Evolutionary conservation across 1,284 basidiomycete genomes (phyloP).

Genomic region (Erythrobasidium hasegawianum): DNA sequence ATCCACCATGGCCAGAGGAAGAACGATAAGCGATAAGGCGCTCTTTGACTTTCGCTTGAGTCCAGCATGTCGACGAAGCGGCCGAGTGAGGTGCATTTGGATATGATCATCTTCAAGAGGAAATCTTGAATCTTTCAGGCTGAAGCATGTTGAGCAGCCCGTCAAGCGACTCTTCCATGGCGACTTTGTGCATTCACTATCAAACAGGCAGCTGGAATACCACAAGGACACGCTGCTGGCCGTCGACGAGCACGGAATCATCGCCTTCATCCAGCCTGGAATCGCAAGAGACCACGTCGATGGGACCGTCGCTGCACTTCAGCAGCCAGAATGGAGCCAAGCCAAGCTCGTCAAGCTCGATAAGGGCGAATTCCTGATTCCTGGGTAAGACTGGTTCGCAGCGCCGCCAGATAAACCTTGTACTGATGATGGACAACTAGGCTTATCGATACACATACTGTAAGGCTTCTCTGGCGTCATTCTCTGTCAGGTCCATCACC

Average conservation of each 20-base stretch:
- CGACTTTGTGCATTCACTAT: slow-evolving; percentile 63
- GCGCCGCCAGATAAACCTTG: not conserved
- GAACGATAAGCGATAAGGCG: too few relatives aligned
- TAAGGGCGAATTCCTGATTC: slow-evolving; percentile 73
- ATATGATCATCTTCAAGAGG: too few relatives aligned
- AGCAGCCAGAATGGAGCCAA: slow-evolving; percentile 38
- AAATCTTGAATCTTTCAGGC: too few relatives aligned
- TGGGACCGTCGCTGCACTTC: not conserved
- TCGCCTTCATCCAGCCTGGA: slow-evolving; percentile 64
- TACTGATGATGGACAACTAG: slow-evolving; percentile 12
- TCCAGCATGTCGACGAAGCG: too few relatives aligned
- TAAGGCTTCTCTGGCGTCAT: slow-evolving; percentile 44
- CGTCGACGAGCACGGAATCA: slow-evolving; percentile 59
- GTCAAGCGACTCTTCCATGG: slow-evolving; percentile 59
- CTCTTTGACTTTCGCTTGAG: too few relatives aligned
- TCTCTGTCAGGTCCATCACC: slow-evolving; percentile 39
- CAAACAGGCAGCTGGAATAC: slow-evolving; percentile 57
- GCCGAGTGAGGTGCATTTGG: too few relatives aligned
- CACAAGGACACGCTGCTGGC: slow-evolving; percentile 60
- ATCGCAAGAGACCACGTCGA: slow-evolving; percentile 51
- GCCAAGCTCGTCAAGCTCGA: slow-evolving; percentile 55
- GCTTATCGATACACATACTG: slow-evolving; percentile 82
- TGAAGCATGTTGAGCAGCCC: not conserved
- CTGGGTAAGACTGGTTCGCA: slow-evolving; percentile 60
- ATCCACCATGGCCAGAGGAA: too few relatives aligned